Base-by-base conservation (phyloP, 2,329 filamentous ascomycete species). In the Hypoxylon sp. region DNA sequence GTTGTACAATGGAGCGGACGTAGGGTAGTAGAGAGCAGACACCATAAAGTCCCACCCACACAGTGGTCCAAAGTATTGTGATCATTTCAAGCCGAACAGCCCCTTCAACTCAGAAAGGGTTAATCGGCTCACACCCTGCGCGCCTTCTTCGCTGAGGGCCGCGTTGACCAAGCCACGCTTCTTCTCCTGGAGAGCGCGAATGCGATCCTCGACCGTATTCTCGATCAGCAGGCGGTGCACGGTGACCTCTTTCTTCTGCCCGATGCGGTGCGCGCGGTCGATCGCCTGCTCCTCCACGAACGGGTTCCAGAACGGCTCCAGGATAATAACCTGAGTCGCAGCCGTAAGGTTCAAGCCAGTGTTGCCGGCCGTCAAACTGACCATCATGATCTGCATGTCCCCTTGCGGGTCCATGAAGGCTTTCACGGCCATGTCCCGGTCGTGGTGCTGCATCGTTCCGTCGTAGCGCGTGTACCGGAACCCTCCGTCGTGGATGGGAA, bases 281-380 rank as follows among this genome's bases (percentile, higher is more conserved):
- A 92, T 87, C 5, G 90, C 90, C 75, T 93, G 90, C 70, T 91
- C 89, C 74, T 93, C 90, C 41, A 92, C 86, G 71, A 87, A 92
- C 0, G 90, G 90, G 63, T 93, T 93, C 89, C 89, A 92, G 78
- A 92, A 92, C 0, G 90, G 90, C 72, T 93, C 90, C 39, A 92
- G 83, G 58, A 93, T 87, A 71, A 93, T 89, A 62, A 93, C 89
- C 65, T 90, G 87, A 1, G 85, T 89, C 1, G 90, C 90, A 44
- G 86, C 85, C 48, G 87, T 87, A 15, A 93, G 81, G 70, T 93
- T 93, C 43, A 93, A 80, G 2, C 90, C 90, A 1, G 90, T 85
- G 71, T 93, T 93, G 10, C 91, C 91, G 1, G 90, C 90, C 71
- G 91, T 91, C 58, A 93, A 80, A 6, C 89, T 91, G 8, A 93